Evolutionary conservation across 169 alveolate genomes (phyloP), one percentile per base, ranked within the genome.

Genomic region (Hepatocystis sp.): DNA sequence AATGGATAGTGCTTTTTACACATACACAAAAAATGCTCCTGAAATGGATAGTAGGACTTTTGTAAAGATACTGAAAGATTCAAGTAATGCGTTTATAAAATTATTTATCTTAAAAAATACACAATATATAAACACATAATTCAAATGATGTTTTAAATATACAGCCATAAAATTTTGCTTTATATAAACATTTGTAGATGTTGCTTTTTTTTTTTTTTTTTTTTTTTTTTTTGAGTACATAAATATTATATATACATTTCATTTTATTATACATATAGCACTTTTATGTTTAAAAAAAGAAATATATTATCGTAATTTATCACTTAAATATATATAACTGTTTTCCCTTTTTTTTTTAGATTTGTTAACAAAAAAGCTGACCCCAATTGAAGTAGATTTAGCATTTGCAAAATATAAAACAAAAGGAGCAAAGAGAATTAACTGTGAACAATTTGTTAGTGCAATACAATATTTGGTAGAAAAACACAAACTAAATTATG

Each of bases 1-100:
- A 60, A 81, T 93, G 60, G 91, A 91, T 21, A 86, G 53, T 19
- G 95, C 92, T 4, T 94, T 91, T 67, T 49, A 36, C 17, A 92
- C 67, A 32, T 91, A 88, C 91, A 94, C 97, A 53, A 90, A 86
- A 63, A 91, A 93, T 25, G 88, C 91, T 23, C 49, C 66, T 25
- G 96, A 91, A 10, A 91, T 94, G 94, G 97, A 92, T 60, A 91
- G 94, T 56, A 85, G 94, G 56, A 91, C 95, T 19, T 93, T 94
- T 49, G 96, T 92, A 13, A 94, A 94, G 89, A 71, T 94, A 11
- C 90, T 93, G 81, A 91, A 91, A 85, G 97, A 94, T 51, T 55
- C 92, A 34, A 68, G 89, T 81, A 81, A 81, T 51, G 34, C 8
- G 8, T 40, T 40, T 42, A 64, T 25, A 64, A 39, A 39, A 64